Conservation (phyloP, 2,329 filamentous ascomycete genomes). For the Aspergillus alliaceus region DNA sequence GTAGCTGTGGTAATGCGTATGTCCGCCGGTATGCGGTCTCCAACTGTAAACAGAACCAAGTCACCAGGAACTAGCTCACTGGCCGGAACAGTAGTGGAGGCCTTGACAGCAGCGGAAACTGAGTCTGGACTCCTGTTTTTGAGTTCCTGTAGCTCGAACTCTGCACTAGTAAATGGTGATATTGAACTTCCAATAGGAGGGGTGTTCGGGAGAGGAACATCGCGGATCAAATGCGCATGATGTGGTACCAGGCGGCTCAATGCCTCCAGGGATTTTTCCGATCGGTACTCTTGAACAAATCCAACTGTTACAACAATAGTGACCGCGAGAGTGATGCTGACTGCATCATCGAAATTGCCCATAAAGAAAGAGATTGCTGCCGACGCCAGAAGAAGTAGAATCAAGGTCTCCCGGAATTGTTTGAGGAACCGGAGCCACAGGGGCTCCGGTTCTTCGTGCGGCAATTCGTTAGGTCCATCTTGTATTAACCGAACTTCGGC, state of each 20-base stretch:
- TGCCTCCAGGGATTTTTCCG: conserved; percentile 95
- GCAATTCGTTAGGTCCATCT: conserved; percentile 90
- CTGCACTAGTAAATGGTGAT: conserved; percentile 32
- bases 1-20: conserved; percentile 88
- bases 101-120: conserved; percentile 65
- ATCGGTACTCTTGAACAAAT: conserved; percentile 96
- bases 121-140: conserved; percentile 51
- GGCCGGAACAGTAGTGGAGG: conserved; percentile 83
- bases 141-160: conserved; percentile 52
- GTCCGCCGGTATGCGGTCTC: conserved; percentile 94
- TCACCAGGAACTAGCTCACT: conserved; percentile 87
- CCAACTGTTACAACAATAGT: conserved; percentile 96
- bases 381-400: conserved; percentile 85
- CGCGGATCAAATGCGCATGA: conserved; percentile 88
- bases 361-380: conserved; percentile 85
- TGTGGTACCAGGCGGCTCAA: conserved; percentile 92
- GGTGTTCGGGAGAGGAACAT: conserved; percentile 32
- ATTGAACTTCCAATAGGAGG: conserved; percentile 22
- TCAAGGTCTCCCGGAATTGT: conserved; percentile 95
- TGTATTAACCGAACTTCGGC: conserved; percentile 76
- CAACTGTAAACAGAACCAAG: conserved; percentile 88
- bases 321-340: conserved; percentile 94
- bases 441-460: conserved; percentile 89
- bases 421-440: conserved; percentile 93
- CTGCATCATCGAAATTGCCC: conserved; percentile 89